Percentiles rank a stretch among this genome's conserved stretches.
Evolutionary conservation across 2,329 filamentous ascomycete species (phyloP).

Genomic region (Trichocomaceae sp.): DNA sequence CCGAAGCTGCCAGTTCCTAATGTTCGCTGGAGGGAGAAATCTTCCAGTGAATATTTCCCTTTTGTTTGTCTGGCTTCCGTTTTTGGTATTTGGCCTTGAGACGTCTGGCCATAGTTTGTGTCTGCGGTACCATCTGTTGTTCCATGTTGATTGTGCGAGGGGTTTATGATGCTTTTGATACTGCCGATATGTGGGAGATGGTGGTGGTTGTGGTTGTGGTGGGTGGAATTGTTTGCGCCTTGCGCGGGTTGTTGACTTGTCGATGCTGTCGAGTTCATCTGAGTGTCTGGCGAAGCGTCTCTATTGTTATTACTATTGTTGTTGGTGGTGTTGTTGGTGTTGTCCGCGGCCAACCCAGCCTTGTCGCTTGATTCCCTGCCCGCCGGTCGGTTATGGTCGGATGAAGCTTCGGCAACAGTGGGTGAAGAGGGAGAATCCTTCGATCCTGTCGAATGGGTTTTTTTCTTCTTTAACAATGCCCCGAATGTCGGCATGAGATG

Average conservation of each 20-base stretch:
- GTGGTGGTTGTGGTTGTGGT: constrained; percentile 35
- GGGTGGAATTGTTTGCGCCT: constrained; percentile 22
- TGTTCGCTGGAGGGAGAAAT: constrained; percentile 86
- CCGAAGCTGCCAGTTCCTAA: constrained; percentile 96
- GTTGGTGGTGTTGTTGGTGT: constrained; percentile 5
- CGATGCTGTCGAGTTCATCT: constrained; percentile 28
- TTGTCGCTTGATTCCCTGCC: constrained; percentile 19
- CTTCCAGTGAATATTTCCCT: constrained; percentile 88
- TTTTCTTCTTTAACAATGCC: constrained; percentile 91
- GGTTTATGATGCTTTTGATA: constrained; percentile 78
- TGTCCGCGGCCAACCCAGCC: constrained; percentile 16
- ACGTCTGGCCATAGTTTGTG: constrained; percentile 3
- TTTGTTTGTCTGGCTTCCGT: constrained; percentile 16
- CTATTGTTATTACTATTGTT: constrained; percentile 7
- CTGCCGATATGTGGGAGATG: constrained; percentile 59
- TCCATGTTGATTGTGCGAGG: constrained; percentile 39
- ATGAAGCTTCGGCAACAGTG: constrained; percentile 51
- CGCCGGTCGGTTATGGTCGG: constrained; percentile 18
- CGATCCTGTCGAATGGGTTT: constrained; percentile 68
- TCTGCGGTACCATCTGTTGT: neutral
- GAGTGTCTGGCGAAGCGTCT: constrained; percentile 1
- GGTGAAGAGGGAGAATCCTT: constrained; percentile 61
- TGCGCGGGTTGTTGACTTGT: constrained; percentile 27
- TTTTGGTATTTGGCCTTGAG: constrained; percentile 15
- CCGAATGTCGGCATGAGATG: constrained; percentile 82